Percentiles rank a stretch among this genome's conserved stretches.
Conservation (phyloP, 2,329 filamentous ascomycete genomes). For the Alternaria consortialis region DNA sequence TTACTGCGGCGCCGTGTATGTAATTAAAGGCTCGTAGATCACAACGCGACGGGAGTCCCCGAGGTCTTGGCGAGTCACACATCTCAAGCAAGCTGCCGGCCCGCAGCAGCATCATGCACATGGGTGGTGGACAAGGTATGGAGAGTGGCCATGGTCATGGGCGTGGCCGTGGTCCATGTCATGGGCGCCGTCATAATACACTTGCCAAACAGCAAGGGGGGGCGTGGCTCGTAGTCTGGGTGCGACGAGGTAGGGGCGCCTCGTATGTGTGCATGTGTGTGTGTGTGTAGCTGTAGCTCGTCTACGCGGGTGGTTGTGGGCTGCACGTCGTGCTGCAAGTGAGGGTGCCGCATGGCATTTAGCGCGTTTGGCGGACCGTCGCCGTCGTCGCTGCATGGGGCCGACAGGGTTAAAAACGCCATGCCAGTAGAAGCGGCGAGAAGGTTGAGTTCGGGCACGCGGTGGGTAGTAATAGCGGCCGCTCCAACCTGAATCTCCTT, state of each 20-base stretch:
- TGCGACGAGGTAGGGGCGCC: not conserved
- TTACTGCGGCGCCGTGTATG: conserved; percentile 16
- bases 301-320: conserved; percentile 5
- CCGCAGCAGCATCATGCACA: conserved; percentile 22
- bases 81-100: conserved; percentile 30
- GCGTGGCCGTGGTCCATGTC: not conserved
- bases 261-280: not conserved
- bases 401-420: conserved; percentile 32
- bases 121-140: conserved; percentile 21
- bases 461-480: conserved; percentile 46
- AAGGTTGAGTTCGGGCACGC: conserved; percentile 39
- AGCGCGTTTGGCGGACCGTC: conserved; percentile 35
- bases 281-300: not conserved
- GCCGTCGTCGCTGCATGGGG: conserved; percentile 35
- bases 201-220: not conserved
- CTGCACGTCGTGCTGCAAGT: conserved; percentile 20
- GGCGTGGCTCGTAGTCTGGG: not conserved
- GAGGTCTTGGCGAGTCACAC: conserved; percentile 29
- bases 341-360: conserved; percentile 22
- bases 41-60: conserved; percentile 35
- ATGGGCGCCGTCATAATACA: not conserved
- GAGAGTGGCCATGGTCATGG: conserved; percentile 4
- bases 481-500: conserved; percentile 46
- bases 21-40: conserved; percentile 35
- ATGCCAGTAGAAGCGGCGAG: conserved; percentile 39